Evolutionary conservation across 2,329 filamentous ascomycete genomes (phyloP).

Genomic region (Xylariaceae sp.): DNA sequence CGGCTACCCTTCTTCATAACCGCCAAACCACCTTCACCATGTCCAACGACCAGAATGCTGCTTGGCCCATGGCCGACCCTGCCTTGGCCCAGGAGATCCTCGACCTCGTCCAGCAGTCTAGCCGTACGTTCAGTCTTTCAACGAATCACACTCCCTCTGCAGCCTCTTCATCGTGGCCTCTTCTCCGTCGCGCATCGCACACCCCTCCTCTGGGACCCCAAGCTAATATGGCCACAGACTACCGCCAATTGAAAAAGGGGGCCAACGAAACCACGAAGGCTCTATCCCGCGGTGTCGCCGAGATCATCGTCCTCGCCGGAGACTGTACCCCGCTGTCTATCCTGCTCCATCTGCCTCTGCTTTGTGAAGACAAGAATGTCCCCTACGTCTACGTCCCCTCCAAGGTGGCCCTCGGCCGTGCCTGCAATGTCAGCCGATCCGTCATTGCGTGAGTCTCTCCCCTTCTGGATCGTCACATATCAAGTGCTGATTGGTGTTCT

Average conservation of each 20-base stretch:
- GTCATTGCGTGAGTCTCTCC: slow-evolving; percentile 68
- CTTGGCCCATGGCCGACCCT: slow-evolving; percentile 71
- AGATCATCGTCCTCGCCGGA: slow-evolving; percentile 85
- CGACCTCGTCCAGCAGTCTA: slow-evolving; percentile 72
- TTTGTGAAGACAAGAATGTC: slow-evolving; percentile 75
- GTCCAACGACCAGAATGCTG: slow-evolving; percentile 27
- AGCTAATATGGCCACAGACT: slow-evolving; percentile 4
- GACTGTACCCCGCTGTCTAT: slow-evolving; percentile 88
- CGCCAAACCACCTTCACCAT: not conserved
- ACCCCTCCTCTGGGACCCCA: not conserved
- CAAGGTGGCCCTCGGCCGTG: slow-evolving; percentile 79
- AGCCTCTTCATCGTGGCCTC: not conserved
- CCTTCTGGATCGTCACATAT: not conserved
- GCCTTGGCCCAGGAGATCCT: slow-evolving; percentile 78
- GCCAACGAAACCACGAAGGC: slow-evolving; percentile 86
- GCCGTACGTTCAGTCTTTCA: slow-evolving; percentile 36
- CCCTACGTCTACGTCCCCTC: slow-evolving; percentile 49
- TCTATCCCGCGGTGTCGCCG: slow-evolving; percentile 83
- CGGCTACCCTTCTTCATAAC: not conserved
- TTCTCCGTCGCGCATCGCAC: slow-evolving; percentile 8
- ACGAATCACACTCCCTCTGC: no score
- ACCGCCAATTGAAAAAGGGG: slow-evolving; percentile 80
- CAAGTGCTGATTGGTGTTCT: not conserved
- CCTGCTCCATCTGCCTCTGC: slow-evolving; percentile 81
- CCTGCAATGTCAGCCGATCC: slow-evolving; percentile 82